Percentiles rank a stretch among this genome's conserved stretches.
Evolutionary conservation across 805 yeast genomes (phyloP).

Genomic region (Cyberlindnera galapagoensis): DNA sequence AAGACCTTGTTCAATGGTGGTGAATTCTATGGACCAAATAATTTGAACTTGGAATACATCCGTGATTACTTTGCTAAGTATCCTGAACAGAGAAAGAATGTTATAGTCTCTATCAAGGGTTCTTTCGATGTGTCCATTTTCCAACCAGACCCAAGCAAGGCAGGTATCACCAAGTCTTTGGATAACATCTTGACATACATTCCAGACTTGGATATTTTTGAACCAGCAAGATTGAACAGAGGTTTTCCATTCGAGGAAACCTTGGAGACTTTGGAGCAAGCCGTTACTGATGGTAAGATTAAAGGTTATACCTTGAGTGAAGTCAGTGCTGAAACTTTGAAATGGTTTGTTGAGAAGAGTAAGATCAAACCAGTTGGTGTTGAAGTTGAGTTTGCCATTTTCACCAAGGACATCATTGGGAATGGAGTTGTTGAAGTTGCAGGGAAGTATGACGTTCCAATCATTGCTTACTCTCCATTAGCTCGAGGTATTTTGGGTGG

Average conservation of each 20-base stretch:
- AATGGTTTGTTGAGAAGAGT: conserved; percentile 46
- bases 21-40: conserved; percentile 63
- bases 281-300: conserved; percentile 54
- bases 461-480: conserved; percentile 75
- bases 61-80: conserved; percentile 45
- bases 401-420: conserved; percentile 50
- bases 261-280: conserved; percentile 46
- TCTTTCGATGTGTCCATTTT: conserved; percentile 28
- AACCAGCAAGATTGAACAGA: conserved; percentile 63
- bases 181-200: conserved; percentile 32
- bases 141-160: conserved; percentile 1
- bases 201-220: conserved; percentile 50
- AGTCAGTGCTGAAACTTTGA: conserved; percentile 53
- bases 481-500: conserved; percentile 76
- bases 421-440: conserved; percentile 61
- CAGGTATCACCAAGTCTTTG: conserved; percentile 40
- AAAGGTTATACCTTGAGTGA: conserved; percentile 72
- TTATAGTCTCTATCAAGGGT: conserved; percentile 63
- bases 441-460: conserved; percentile 50
- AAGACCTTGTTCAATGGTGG: conserved; percentile 62
- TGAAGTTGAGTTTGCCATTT: conserved; percentile 72
- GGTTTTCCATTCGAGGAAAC: conserved; percentile 51
- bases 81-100: conserved; percentile 49
- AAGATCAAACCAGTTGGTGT: conserved; percentile 51
- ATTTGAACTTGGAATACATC: conserved; percentile 47